phyloP scores from a whole-genome alignment of 2,329 filamentous ascomycete genomes.

The Phaeophleospora eucalypticola region DNA sequence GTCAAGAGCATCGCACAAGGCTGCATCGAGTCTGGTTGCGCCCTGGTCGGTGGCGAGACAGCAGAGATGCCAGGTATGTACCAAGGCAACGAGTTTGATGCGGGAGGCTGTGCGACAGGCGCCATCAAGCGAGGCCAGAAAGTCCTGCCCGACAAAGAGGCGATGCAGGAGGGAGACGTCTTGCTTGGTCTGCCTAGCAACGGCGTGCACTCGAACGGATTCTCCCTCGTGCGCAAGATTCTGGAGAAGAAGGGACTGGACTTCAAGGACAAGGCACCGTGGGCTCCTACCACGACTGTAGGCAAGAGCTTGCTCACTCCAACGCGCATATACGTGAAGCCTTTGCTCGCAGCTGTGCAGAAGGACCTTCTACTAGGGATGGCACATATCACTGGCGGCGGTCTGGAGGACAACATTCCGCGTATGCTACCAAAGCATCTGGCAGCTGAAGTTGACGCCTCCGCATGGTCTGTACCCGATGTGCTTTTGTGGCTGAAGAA shows the following conservation, averaged over 20 bases:
- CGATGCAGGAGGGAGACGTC: conserved; percentile 78
- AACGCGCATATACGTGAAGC: conserved; percentile 87
- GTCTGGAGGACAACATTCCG: conserved; percentile 88
- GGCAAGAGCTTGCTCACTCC: conserved; percentile 80
- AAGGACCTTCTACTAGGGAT: conserved; percentile 77
- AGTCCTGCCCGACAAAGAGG: conserved; percentile 69
- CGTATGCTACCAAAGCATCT: conserved; percentile 81
- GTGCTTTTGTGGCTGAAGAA: conserved; percentile 86
- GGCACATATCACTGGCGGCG: conserved; percentile 94
- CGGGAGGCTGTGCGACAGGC: conserved; percentile 83
- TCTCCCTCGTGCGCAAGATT: conserved; percentile 91
- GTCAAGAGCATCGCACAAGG: conserved; percentile 86
- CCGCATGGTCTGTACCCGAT: conserved; percentile 67
- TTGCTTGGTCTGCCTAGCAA: conserved; percentile 80
- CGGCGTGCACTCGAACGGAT: conserved; percentile 93
- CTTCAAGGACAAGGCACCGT: conserved; percentile 72
- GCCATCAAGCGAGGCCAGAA: conserved; percentile 63
- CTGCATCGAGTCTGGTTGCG: conserved; percentile 79
- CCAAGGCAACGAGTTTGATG: conserved; percentile 82
- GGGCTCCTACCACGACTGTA: conserved; percentile 60
- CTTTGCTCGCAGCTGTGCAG: conserved; percentile 56
- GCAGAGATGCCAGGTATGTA: conserved; percentile 99
- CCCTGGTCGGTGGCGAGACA: conserved; percentile 93
- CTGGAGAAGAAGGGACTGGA: conserved; percentile 68
- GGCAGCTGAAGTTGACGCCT: conserved; percentile 74